Evolutionary conservation across 169 alveolate genomes (phyloP).

Genomic region (Eimeria maxima): DNA sequence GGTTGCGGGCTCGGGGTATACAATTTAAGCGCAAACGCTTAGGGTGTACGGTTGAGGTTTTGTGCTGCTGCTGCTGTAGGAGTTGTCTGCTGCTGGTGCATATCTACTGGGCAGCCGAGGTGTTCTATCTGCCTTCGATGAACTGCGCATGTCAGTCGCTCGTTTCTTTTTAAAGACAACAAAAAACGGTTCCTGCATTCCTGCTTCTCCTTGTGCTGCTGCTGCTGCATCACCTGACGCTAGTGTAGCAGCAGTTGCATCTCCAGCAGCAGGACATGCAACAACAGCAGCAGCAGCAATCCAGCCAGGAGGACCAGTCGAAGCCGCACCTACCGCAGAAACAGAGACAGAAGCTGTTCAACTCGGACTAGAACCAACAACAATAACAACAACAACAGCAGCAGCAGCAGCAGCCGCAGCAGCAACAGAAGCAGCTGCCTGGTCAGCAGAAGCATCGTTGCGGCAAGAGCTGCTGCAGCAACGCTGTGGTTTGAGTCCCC

Average conservation of each 20-base stretch:
- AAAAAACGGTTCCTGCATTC: background rate
- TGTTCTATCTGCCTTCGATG: conserved; percentile 76
- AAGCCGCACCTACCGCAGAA: background rate
- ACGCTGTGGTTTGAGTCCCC: conserved; percentile 48
- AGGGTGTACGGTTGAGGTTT: background rate
- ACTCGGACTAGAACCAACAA: too few relatives aligned
- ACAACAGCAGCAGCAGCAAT: conserved; percentile 43
- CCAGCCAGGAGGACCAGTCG: background rate
- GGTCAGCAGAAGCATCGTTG: background rate
- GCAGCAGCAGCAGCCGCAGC: background rate
- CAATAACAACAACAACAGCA: background rate
- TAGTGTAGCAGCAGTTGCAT: background rate
- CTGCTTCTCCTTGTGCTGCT: conserved; percentile 6
- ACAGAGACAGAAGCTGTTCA: too few relatives aligned
- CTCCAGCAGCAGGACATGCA: conserved; percentile 20
- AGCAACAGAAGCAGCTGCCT: conserved; percentile 18
- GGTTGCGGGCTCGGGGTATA: background rate
- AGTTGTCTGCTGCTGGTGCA: conserved; percentile 72
- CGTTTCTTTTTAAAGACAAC: conserved; percentile 70
- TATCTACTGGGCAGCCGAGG: conserved; percentile 69
- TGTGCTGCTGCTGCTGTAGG: conserved; percentile 17
- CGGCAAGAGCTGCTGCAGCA: conserved; percentile 64
- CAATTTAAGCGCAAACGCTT: background rate
- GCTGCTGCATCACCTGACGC: background rate
- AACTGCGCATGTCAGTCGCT: conserved; percentile 71